Conservation (phyloP, 768 basidiomycete species). For the Tulasnella sp. region DNA sequence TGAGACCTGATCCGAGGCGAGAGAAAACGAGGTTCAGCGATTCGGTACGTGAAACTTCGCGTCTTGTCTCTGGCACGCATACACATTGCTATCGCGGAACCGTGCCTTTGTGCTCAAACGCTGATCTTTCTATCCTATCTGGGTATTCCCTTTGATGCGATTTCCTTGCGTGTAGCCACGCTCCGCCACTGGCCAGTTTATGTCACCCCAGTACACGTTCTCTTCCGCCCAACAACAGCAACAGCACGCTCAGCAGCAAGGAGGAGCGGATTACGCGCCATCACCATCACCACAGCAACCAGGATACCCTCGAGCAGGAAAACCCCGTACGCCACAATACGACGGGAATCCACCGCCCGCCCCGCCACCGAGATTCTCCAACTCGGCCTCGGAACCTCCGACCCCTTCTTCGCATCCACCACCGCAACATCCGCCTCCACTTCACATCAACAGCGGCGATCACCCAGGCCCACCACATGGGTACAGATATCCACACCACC, state of each 20-base stretch:
- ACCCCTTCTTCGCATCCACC: too few relatives aligned
- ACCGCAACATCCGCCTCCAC: not conserved
- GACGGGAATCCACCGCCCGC: too few relatives aligned
- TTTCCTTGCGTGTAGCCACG: not conserved
- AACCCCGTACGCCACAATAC: too few relatives aligned
- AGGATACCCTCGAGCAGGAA: too few relatives aligned
- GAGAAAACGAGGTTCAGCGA: slow-evolving; percentile 14
- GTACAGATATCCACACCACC: not conserved
- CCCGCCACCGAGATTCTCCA: too few relatives aligned
- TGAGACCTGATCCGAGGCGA: slow-evolving; percentile 11
- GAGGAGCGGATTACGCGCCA: too few relatives aligned
- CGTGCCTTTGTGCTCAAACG: too few relatives aligned
- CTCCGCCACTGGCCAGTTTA: not conserved
- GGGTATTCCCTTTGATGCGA: not conserved
- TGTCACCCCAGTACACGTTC: not conserved
- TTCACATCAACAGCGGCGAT: not conserved
- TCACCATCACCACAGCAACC: too few relatives aligned
- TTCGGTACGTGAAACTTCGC: slow-evolving; percentile 8
- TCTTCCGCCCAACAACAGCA: too few relatives aligned
- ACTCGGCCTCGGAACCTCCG: too few relatives aligned
- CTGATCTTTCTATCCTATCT: not conserved
- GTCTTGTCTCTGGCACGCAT: slow-evolving; percentile 1
- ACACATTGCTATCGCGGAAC: not conserved
- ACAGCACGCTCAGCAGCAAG: too few relatives aligned
- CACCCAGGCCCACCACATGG: too few relatives aligned